Base-by-base conservation (phyloP, 2,329 filamentous ascomycete genomes). In the Truncatella angustata region DNA sequence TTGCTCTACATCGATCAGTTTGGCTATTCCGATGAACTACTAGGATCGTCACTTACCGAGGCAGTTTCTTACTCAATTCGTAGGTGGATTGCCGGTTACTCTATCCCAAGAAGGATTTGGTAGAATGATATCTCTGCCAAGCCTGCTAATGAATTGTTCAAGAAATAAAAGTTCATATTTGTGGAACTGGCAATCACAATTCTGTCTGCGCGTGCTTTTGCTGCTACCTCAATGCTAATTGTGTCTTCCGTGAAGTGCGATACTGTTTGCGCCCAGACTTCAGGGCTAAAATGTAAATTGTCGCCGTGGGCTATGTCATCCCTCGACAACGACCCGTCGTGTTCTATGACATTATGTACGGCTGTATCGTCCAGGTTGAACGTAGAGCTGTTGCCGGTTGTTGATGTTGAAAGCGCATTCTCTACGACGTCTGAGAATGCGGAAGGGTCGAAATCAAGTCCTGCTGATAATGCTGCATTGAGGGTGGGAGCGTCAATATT, bases 121-220 rank as follows among this genome's bases (percentile, higher is more conserved):
- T 49, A 49, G 20, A 49, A 49, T 21, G 32, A 12, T 3, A 32
- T 49, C 16, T 49, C 46, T 5, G 34, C 30, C 14, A 49, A n/a
- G n/a, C 46, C 37, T 1, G 16, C 46, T 11, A 28, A 32, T 10
- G 23, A n/a, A 11, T 24, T 23, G 3, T 11, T 37, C 14, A 44
- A 20, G 18, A 18, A 11, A 10, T 28, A 23, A 26, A 34, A 60
- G 14, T 56, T 52, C 1, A 57, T 55, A 35, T 62, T 59, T 12
- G 57, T 59, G 5, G 54, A 51, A 37, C 54, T 55, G 5, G 60
- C 59, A 23, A 54, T 54, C 39, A 53, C 50, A 4, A 58, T 51
- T 24, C 60, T 54, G 20, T 55, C 54, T 3, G 49, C 14, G 1
- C 56, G 53, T 14, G 58, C 60, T 16, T 56, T 56, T n/a, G 57